Evolutionary conservation across 2,329 filamentous ascomycete genomes (phyloP), one percentile per base, ranked within the genome.

Genomic region (Sarocladiaceae sp.): DNA sequence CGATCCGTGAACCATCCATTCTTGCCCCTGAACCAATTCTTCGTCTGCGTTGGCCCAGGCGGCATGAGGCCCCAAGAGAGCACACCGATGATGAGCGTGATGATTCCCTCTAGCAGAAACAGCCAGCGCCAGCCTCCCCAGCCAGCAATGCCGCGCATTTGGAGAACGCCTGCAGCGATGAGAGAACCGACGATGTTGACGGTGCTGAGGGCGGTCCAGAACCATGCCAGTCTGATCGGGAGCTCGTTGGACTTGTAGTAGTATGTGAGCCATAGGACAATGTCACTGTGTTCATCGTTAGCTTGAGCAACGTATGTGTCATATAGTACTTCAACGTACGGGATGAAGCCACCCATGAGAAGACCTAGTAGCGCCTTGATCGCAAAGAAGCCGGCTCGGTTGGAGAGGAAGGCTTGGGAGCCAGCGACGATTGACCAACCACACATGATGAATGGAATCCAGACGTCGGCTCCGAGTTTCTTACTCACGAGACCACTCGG

Each of bases 201-300:
- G 0, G 68, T 68, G 46, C 74, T 74, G 11, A 83, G 78, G 0
- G 82, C 73, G 0, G 79, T 78, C 85, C 84, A 89, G 64, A 88
- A 88, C 78, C 51, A 78, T 10, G 56, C 77, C 15, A 89, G 64
- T 1, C 85, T 74, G 10, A 75, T 72, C 0, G 84, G 82, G 0
- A 90, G 67, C 57, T 89, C 85, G 43, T 72, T 72, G 1, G 78
- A 78, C 35, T 78, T 88, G 64, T 88, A 90, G 62, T 83, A 90
- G 60, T 89, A 89, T 3, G 78, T 82, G 4, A 88, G 67, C 60
- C 83, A 88, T 0, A 85, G 65, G 12, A 85, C 74, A 18, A 78
- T 77, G 47, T 64, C 55, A 16, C 58, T 59, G 1, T 12, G 7
- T 1, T 7, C 4, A 39, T 4, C n/a, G 21, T 33, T 9, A 35